Evolutionary conservation across 345 rosid species (phyloP), one percentile per base, ranked within the genome.

Genomic region (Jatropha curcas): DNA sequence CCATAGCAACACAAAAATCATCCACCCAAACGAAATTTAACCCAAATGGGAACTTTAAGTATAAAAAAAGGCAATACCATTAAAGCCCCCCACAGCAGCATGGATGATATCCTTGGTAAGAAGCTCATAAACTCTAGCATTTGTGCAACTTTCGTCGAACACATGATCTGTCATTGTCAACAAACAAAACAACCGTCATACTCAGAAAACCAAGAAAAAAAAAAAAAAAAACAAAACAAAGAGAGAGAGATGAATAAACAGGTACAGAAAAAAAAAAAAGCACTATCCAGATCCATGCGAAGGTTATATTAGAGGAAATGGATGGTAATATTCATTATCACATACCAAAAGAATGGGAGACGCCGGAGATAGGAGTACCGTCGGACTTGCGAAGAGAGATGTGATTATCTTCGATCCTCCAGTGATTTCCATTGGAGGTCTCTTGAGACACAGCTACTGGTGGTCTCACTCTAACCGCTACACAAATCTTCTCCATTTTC

Each of bases 401-500:
- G 19, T 88, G 92, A 65, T 88, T 88, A 53, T 95, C 96, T 72
- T 86, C 90, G 22, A 86, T 64, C 68, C 69, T 88, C 92, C 92
- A 89, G 87, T 55, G 77, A 71, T 71, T 70, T 64, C 85, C 92
- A 28, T 25, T 60, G 43, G 52, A 39, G 78, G 53, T 24, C n/a
- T 76, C 84, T 41, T 78, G 80, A 50, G 90, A 80, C 13, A 9
- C 34, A 45, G 68, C 4, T 12, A 78, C 72, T 19, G 83, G 70
- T 0, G 95, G 98, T 20, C 98, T 82, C 71, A 90, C 84, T 51
- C 97, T 82, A 74, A 94, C 96, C 13, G 97, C 98, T 2, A 95
- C 98, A 71, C 97, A 92, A 77, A 92, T 90, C 90, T 89, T 95
- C 83, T 92, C 98, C 98, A 92, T 91, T 19, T n/a, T 27, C 25